Evolutionary conservation across 371 early-diverging fungal genomes (phyloP).

Genomic region (Mucor velutinosus): DNA sequence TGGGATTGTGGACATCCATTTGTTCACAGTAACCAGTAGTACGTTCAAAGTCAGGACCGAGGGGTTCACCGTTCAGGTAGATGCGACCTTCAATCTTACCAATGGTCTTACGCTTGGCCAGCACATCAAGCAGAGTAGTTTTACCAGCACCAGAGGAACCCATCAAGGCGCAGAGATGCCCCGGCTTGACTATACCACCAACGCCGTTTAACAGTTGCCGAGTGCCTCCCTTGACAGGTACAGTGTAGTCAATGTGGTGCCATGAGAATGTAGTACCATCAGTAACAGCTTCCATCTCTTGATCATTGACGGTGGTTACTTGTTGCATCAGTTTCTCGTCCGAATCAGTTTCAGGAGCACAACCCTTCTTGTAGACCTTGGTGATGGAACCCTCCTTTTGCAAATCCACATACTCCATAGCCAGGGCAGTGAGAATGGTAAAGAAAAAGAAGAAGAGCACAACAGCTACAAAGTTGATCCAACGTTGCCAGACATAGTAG

Average conservation of each 20-base stretch:
- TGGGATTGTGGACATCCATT: constrained; percentile 75
- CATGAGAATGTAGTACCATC: constrained; percentile 59
- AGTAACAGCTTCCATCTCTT: constrained; percentile 36
- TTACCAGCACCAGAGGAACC: constrained; percentile 90
- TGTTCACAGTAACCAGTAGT: constrained; percentile 86
- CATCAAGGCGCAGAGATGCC: constrained; percentile 81
- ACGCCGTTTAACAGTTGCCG: constrained; percentile 54
- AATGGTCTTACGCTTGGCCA: constrained; percentile 77
- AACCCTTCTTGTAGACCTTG: constrained; percentile 55
- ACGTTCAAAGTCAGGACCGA: constrained; percentile 63
- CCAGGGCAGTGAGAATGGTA: constrained; percentile 45
- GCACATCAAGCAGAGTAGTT: constrained; percentile 85
- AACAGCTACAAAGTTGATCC: constrained; percentile 60
- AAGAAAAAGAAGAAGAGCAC: constrained; percentile 54
- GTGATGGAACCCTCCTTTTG: constrained; percentile 50
- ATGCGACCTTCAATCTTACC: constrained; percentile 75
- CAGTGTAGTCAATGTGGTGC: constrained; percentile 58
- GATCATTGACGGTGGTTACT: constrained; percentile 16
- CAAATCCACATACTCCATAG: constrained; percentile 54
- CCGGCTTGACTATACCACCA: too few relatives aligned
- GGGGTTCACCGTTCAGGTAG: constrained; percentile 59
- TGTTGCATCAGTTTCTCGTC: constrained; percentile 26
- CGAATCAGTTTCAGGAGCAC: constrained; percentile 24
- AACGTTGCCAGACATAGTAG: constrained; percentile 38
- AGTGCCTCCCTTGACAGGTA: constrained; percentile 58